Evolutionary conservation across 1,284 basidiomycete genomes (phyloP).

Genomic region (Prillingera fragicola): DNA sequence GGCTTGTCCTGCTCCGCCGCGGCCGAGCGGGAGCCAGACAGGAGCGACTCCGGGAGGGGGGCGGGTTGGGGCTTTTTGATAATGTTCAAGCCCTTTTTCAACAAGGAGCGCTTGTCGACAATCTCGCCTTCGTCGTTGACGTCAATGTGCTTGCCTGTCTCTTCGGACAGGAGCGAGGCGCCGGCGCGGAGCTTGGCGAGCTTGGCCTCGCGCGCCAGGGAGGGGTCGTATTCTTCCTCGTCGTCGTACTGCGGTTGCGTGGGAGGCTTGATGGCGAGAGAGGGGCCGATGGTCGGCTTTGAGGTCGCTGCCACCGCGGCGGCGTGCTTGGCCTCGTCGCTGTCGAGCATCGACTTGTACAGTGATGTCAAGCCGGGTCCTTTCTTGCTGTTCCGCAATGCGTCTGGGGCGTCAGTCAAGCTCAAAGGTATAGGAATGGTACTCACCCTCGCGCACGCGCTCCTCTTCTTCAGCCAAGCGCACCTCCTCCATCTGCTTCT

Average conservation of each 20-base stretch:
- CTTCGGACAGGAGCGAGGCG: conserved; percentile 26
- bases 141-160: conserved; percentile 80
- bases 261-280: conserved; percentile 38
- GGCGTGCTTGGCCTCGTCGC: conserved; percentile 72
- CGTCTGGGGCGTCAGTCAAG: conserved; percentile 53
- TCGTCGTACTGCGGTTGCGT: conserved; percentile 29
- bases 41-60: conserved; percentile 28
- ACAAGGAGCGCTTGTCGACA: conserved; percentile 87
- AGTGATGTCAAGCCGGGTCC: conserved; percentile 76
- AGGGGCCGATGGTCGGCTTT: conserved; percentile 32
- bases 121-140: conserved; percentile 97
- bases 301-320: conserved; percentile 70
- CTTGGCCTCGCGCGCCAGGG: conserved; percentile 33
- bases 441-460: conserved; percentile 71
- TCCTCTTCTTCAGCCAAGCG: conserved; percentile 87
- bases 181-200: conserved; percentile 6
- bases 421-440: no score
- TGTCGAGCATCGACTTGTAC: conserved; percentile 75
- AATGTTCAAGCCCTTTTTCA: conserved; percentile 87
- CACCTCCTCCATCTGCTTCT: conserved; percentile 91
- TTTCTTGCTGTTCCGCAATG: conserved; percentile 52
- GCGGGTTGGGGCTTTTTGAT: conserved; percentile 44
- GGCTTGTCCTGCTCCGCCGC: conserved; percentile 48
- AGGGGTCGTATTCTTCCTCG: conserved; percentile 43
- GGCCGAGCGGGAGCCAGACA: conserved; percentile 47